phyloP scores from a whole-genome alignment of 129 eudicot species.

The Heracleum sosnowskyi region DNA sequence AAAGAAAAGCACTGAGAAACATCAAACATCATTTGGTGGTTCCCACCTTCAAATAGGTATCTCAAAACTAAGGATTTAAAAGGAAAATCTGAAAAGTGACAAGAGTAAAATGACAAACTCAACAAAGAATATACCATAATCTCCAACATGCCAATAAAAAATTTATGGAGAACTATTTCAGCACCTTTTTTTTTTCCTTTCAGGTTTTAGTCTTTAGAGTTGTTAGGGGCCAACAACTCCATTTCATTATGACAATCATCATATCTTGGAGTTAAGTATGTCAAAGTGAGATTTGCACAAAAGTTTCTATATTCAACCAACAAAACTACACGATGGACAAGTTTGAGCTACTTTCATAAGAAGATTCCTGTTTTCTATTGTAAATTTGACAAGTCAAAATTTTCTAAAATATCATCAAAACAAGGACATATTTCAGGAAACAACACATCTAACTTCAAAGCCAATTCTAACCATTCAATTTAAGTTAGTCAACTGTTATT shows the following conservation, averaged over 20 bases:
- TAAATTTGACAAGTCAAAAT: not conserved
- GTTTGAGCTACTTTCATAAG: not conserved
- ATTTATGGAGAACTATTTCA: not conserved
- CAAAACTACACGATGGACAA: not conserved
- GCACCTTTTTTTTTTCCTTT: not conserved
- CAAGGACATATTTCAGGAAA: not conserved
- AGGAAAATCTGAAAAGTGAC: not conserved
- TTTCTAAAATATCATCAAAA: not conserved
- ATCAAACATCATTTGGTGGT: not conserved
- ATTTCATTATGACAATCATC: not conserved
- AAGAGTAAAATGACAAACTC: not conserved
- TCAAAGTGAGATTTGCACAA: constrained; percentile 1
- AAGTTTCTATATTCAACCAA: constrained; percentile 2
- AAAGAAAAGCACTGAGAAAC: not conserved
- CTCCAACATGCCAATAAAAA: not conserved
- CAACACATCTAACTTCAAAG: not conserved
- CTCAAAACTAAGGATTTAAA: not conserved
- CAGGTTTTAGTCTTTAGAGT: not conserved
- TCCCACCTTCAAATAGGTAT: not conserved
- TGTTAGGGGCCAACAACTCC: constrained; percentile 2
- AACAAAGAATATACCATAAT: constrained; percentile 2
- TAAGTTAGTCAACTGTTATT: not conserved
- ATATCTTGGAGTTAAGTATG: not conserved
- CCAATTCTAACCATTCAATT: not conserved
- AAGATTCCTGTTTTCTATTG: not conserved